A percentile compares a stretch with the other conserved stretches of the same genome.
Conservation (phyloP, 2,329 filamentous ascomycete species). For the Colletotrichum shisoi region DNA sequence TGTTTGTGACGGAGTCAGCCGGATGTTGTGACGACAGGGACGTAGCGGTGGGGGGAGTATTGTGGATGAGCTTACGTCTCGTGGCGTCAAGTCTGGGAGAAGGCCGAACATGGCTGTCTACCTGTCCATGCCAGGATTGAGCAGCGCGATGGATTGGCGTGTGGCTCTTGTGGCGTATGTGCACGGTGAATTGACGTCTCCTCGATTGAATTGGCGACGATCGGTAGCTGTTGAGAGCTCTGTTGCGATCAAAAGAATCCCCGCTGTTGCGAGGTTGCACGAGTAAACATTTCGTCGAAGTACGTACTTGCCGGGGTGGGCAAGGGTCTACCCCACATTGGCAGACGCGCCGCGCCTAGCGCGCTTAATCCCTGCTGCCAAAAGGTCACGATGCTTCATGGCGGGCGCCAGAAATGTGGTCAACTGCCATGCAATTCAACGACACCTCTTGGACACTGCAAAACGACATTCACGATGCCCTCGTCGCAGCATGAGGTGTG, state of each 20-base stretch:
- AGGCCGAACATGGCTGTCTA: constrained; percentile 63
- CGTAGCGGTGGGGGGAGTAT: not conserved
- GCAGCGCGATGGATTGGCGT: not conserved
- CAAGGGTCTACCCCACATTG: constrained; percentile 25
- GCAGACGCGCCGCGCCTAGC: constrained; percentile 36
- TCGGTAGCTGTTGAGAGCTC: constrained; percentile 5
- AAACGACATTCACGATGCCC: not conserved
- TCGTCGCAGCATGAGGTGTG: constrained; percentile 9
- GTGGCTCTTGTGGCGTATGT: not conserved
- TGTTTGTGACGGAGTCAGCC: constrained; percentile 39
- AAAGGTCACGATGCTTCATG: constrained; percentile 35
- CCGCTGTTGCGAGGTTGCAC: constrained; percentile 30
- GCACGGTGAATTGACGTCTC: not conserved
- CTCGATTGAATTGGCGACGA: not conserved
- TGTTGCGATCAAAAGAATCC: not conserved
- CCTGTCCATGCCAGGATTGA: not conserved
- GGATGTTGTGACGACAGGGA: not conserved
- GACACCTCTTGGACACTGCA: constrained; percentile 11
- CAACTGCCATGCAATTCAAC: constrained; percentile 12
- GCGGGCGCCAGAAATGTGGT: constrained; percentile 28
- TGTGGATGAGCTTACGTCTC: constrained; percentile 64
- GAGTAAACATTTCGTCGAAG: constrained; percentile 32
- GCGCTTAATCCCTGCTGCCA: constrained; percentile 33
- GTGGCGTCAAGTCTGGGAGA: constrained; percentile 72
- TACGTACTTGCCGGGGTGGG: constrained; percentile 32